Evolutionary conservation across 2,329 filamentous ascomycete genomes (phyloP).

Genomic region (Dothistroma pini): DNA sequence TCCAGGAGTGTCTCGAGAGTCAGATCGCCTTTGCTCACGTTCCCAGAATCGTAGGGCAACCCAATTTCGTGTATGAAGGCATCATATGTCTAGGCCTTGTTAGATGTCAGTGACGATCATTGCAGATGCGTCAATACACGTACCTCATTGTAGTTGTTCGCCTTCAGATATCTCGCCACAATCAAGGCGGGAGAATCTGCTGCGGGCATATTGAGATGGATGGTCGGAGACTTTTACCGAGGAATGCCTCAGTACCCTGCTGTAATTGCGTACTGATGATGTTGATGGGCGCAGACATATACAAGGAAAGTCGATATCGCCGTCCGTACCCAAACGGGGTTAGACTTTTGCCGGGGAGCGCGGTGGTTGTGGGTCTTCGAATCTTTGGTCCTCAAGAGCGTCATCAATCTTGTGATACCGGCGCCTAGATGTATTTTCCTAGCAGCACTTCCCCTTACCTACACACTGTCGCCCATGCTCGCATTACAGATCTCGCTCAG

Average conservation of each 20-base stretch:
- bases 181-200: constrained; percentile 35
- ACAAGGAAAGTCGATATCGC: background rate
- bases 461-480: constrained; percentile 1
- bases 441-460: background rate
- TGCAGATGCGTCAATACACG: background rate
- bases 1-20: constrained; percentile 59
- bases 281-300: too few species aligned
- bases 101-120: constrained; percentile 12
- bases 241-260: background rate
- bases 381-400: background rate
- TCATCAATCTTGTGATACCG: background rate
- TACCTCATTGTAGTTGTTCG: constrained; percentile 38
- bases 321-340: background rate
- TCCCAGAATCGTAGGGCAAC: constrained; percentile 50
- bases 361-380: background rate
- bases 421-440: background rate
- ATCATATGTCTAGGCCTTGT: constrained; percentile 48
- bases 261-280: background rate
- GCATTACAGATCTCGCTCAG: background rate
- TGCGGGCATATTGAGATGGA: constrained; percentile 28
- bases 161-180: constrained; percentile 38
- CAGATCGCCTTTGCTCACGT: constrained; percentile 42
- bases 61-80: constrained; percentile 57
- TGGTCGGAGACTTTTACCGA: background rate
- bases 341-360: background rate